These are phyloP conservation scores for Tremellales sp. DNA, from an alignment of 1,284 basidiomycete genomes.

Conservation along the genomic window DNA sequence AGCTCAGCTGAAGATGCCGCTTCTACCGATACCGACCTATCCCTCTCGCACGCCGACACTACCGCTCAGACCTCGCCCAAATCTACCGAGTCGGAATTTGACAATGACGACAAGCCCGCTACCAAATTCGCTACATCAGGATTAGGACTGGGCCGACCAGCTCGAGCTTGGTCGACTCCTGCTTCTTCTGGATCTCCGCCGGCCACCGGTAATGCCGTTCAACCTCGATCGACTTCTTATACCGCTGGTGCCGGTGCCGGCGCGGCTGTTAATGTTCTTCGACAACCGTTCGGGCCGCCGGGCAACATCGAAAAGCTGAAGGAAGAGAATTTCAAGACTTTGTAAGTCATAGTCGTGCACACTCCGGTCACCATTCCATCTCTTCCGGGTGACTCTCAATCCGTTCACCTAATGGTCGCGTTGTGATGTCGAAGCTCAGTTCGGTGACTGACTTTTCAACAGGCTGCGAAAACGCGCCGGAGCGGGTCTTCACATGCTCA, in stretches of 20 bases:
- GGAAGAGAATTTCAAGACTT: not conserved
- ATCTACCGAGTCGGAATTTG: not conserved
- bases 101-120: not conserved
- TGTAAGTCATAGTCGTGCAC: not conserved
- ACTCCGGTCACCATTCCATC: no score
- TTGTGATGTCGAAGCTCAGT: no score
- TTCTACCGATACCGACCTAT: not conserved
- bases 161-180: not conserved
- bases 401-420: no score
- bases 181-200: not conserved
- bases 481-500: not conserved
- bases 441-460: no score
- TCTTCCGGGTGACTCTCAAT: no score
- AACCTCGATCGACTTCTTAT: not conserved
- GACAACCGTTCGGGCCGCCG: not conserved
- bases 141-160: not conserved
- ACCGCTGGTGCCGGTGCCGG: not conserved
- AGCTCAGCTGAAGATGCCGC: not conserved
- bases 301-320: not conserved
- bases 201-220: not conserved
- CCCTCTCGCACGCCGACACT: not conserved
- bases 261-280: not conserved
- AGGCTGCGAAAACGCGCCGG: not conserved
- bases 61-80: not conserved
- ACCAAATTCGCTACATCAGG: not conserved